Conservation (phyloP, 192 early-diverging fungal genomes). For the Lobosporangium transversale region DNA sequence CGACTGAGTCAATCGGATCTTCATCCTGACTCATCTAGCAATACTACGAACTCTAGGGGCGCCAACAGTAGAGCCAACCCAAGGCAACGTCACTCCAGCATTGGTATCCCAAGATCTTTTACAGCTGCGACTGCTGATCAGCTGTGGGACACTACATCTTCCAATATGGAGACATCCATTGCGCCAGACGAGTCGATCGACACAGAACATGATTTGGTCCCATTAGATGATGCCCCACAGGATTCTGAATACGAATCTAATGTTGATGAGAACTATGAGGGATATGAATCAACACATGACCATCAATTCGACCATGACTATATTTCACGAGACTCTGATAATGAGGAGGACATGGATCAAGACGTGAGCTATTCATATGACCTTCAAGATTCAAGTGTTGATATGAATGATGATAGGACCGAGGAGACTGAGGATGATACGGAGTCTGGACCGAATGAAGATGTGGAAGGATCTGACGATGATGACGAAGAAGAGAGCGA, state of each 20-base stretch:
- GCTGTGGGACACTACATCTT: constrained; percentile 1
- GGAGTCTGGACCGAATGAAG: not conserved
- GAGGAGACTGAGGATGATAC: not conserved
- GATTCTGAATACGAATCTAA: constrained; percentile 6
- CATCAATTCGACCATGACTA: constrained; percentile 7
- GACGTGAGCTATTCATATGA: constrained; percentile 1
- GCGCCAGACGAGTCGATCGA: not conserved
- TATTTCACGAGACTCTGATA: constrained; percentile 4
- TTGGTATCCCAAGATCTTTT: not conserved
- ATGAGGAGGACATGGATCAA: constrained; percentile 14
- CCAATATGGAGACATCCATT: not conserved
- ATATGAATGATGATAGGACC: not conserved
- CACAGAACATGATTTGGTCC: not conserved
- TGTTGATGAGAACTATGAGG: constrained; percentile 5
- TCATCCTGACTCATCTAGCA: not conserved
- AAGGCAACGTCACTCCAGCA: not conserved
- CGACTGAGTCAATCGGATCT: constrained; percentile 41
- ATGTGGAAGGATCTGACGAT: not conserved
- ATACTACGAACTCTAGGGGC: not conserved
- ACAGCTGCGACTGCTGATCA: not conserved
- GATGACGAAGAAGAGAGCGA: not conserved
- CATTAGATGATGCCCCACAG: no score
- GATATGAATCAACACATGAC: not conserved
- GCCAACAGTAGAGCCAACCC: not conserved
- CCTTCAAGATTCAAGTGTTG: constrained; percentile 1